Percentiles rank a stretch among this genome's conserved stretches.
Conservation (phyloP, 2,329 filamentous ascomycete genomes). For the Chaetomium strumarium region DNA sequence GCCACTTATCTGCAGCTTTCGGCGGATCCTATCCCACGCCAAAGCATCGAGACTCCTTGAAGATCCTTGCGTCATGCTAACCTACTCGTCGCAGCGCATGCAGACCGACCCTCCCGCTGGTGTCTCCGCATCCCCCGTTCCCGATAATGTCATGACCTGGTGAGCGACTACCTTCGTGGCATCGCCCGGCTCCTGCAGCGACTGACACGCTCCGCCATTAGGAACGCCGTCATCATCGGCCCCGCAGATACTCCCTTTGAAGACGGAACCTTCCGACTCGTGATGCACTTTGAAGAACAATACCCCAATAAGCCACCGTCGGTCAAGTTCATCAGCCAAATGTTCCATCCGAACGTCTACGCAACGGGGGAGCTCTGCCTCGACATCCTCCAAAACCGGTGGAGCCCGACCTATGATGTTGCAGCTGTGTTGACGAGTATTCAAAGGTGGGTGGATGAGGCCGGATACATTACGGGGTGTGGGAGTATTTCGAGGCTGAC, state of each 20-base stretch:
- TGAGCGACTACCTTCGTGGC: slow-evolving; percentile 35
- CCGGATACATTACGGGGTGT: not conserved
- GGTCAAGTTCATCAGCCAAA: slow-evolving; percentile 97
- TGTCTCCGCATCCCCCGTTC: slow-evolving; percentile 91
- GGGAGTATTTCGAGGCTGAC: slow-evolving; percentile 25
- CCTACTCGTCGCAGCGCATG: slow-evolving; percentile 65
- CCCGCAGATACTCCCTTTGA: slow-evolving; percentile 96
- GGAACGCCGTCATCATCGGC: slow-evolving; percentile 98
- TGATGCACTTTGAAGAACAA: slow-evolving; percentile 99
- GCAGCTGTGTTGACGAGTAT: slow-evolving; percentile 96
- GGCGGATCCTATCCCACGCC: no score
- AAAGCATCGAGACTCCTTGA: not conserved
- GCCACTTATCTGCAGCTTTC: no score
- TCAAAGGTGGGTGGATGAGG: slow-evolving; percentile 61
- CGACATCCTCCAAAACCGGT: slow-evolving; percentile 94
- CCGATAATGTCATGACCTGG: slow-evolving; percentile 97
- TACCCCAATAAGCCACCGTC: slow-evolving; percentile 97
- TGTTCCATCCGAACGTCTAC: slow-evolving; percentile 99
- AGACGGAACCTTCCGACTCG: slow-evolving; percentile 92
- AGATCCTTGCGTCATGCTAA: slow-evolving; percentile 9
- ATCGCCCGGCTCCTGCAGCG: not conserved
- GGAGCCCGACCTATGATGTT: slow-evolving; percentile 98
- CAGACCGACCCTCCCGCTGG: slow-evolving; percentile 97
- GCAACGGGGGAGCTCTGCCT: slow-evolving; percentile 93
- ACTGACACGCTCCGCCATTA: slow-evolving; percentile 33